These are phyloP conservation scores for Yamadazyma taylorii DNA, from an alignment of 1,139 yeast species.

Conservation along the genomic window DNA sequence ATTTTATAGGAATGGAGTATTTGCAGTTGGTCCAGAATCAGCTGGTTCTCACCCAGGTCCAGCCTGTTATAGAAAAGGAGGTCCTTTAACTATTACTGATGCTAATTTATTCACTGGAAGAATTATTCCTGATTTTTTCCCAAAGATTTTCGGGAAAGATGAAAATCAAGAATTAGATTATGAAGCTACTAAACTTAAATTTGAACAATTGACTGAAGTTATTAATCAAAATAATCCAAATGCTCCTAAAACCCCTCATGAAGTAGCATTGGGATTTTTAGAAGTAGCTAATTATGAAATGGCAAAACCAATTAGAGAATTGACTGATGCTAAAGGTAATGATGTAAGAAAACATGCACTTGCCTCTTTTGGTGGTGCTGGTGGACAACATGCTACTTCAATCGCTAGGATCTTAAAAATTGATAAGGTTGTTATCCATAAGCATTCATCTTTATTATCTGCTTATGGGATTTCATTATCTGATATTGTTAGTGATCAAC, in stretches of 20 bases:
- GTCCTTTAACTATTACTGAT: slow-evolving; percentile 57
- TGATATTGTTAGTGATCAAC: slow-evolving; percentile 21
- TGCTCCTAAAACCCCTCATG: slow-evolving; percentile 22
- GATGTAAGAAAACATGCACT: slow-evolving; percentile 21
- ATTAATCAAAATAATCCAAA: slow-evolving; percentile 41
- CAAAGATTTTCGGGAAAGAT: slow-evolving; percentile 53
- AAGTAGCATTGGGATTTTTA: slow-evolving; percentile 23
- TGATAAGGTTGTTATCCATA: slow-evolving; percentile 20
- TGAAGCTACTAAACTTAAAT: slow-evolving; percentile 38
- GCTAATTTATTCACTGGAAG: slow-evolving; percentile 54
- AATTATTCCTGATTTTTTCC: slow-evolving; percentile 49
- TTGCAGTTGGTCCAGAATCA: slow-evolving; percentile 55
- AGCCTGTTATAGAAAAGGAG: slow-evolving; percentile 57
- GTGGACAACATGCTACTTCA: slow-evolving; percentile 24
- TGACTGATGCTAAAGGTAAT: slow-evolving; percentile 24
- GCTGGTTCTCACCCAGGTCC: slow-evolving; percentile 63
- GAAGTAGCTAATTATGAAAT: slow-evolving; percentile 23
- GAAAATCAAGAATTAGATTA: slow-evolving; percentile 48
- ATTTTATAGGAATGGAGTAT: slow-evolving; percentile 50
- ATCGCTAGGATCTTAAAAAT: slow-evolving; percentile 22
- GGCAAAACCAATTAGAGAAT: slow-evolving; percentile 24
- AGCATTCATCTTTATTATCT: slow-evolving; percentile 21
- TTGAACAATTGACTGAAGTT: slow-evolving; percentile 35
- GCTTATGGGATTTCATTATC: slow-evolving; percentile 24
- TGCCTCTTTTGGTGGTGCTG: slow-evolving; percentile 26